Base-by-base conservation (phyloP, 805 yeast genomes). In the Jamesozyma lodderae region DNA sequence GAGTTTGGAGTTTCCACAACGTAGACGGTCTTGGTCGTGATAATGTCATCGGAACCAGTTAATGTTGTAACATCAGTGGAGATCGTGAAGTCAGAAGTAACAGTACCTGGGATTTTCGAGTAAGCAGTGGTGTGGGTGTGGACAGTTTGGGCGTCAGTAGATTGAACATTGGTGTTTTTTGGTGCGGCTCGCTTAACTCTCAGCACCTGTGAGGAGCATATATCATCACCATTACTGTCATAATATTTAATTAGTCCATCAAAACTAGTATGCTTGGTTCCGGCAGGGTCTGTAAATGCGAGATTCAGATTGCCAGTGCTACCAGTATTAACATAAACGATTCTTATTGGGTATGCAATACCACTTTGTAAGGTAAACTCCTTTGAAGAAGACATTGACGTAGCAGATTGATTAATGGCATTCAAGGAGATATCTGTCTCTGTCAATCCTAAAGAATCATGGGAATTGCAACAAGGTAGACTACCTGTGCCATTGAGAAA, bases 401-500 rank as follows among this genome's bases (percentile, higher is more conserved):
- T 4, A 23, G 23, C 7, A n/a, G 17, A 30, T 17, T 30, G 33
- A 30, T 30, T 7, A 6, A 30, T 30, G 4, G 33, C 33, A 13
- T 30, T 30, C 5, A 30, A 3, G 4, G 33, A 17, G 4, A 18
- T n/a, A 18, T 30, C 33, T 6, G 9, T 14, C 16, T 10, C 6
- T 14, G n/a, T 16, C n/a, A n/a, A n/a, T n/a, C n/a, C n/a, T n/a
- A n/a, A n/a, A n/a, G n/a, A n/a, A 11, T 6, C 23, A 8, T 5
- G 6, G 21, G 20, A 25, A 4, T 16, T 13, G 8, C 18, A 3
- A 28, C 38, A 35, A 22, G 33, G 28, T 13, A 4, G 45, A 25
- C 60, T 62, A 3, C 64, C 67, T 36, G 47, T 46, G 4, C 49
- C 49, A 14, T 36, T 25, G 18, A 63, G 68, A 44, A 63, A 20